Conservation (phyloP, 164 flowering plant species). For the Nelumbo lutea region DNA sequence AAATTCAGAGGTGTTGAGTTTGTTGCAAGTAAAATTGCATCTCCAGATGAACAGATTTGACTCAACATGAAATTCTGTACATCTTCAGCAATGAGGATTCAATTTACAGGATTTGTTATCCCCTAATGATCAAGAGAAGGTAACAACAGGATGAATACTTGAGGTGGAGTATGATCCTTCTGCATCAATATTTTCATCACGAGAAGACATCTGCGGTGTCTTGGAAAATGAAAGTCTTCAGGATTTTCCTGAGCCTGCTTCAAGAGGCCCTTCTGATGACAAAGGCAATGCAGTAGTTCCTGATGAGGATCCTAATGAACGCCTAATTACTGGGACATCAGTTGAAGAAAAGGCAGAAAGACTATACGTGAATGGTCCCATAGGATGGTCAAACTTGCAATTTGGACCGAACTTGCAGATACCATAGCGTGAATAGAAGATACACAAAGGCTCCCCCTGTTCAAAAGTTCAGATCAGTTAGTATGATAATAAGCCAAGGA, state of each 20-base stretch:
- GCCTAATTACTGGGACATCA: slow-evolving; percentile 54
- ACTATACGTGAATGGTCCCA: slow-evolving; percentile 64
- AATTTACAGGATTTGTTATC: slow-evolving; percentile 46
- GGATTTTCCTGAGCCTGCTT: slow-evolving; percentile 46
- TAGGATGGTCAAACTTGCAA: slow-evolving; percentile 98
- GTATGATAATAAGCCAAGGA: neutral
- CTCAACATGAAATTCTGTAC: slow-evolving; percentile 48
- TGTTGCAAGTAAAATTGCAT: slow-evolving; percentile 36
- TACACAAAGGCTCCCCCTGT: slow-evolving; percentile 95
- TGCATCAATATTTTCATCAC: slow-evolving; percentile 52
- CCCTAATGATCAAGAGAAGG: slow-evolving; percentile 32
- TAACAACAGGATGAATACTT: slow-evolving; percentile 26
- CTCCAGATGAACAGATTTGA: slow-evolving; percentile 40
- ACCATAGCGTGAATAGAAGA: slow-evolving; percentile 91
- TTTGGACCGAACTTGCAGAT: slow-evolving; percentile 97
- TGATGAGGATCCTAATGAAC: slow-evolving; percentile 61
- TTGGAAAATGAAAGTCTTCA: slow-evolving; percentile 64
- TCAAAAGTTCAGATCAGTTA: slow-evolving; percentile 11
- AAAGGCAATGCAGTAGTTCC: slow-evolving; percentile 47
- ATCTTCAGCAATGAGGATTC: slow-evolving; percentile 54
- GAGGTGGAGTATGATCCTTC: slow-evolving; percentile 40
- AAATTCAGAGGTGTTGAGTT: slow-evolving; percentile 35
- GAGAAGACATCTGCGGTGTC: slow-evolving; percentile 61
- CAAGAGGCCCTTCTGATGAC: slow-evolving; percentile 62
- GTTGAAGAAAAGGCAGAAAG: slow-evolving; percentile 48